These are phyloP conservation scores for Dryas drummondii DNA, from an alignment of 306 rosid genomes.

Conservation along the genomic window DNA sequence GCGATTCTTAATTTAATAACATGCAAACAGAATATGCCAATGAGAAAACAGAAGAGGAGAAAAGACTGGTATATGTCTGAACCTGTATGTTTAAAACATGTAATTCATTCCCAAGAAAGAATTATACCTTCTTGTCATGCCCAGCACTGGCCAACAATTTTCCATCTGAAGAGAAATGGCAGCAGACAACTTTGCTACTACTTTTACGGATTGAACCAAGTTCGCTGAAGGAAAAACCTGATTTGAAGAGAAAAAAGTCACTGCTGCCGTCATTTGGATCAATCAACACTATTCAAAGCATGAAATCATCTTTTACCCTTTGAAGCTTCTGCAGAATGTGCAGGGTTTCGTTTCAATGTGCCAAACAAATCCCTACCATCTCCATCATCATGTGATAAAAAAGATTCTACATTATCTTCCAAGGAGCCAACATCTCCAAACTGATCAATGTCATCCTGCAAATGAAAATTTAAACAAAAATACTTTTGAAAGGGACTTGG, in stretches of 20 bases:
- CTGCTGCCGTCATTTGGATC: conserved; percentile 23
- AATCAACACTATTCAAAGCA: conserved; percentile 24
- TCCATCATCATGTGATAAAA: conserved; percentile 82
- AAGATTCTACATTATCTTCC: conserved; percentile 90
- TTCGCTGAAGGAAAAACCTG: conserved; percentile 81
- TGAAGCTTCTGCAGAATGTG: conserved; percentile 76
- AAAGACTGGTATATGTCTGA: neutral
- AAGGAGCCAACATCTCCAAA: conserved; percentile 92
- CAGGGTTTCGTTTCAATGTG: conserved; percentile 70
- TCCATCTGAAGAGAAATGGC: conserved; percentile 98
- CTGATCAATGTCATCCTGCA: conserved; percentile 88
- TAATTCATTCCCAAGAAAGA: conserved; percentile 29
- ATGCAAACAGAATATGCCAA: conserved; percentile 2
- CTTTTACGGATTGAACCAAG: conserved; percentile 78
- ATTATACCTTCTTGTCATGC: conserved; percentile 90
- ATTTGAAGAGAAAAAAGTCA: conserved; percentile 29
- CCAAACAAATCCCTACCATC: conserved; percentile 93
- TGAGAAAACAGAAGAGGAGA: neutral
- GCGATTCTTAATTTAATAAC: no score
- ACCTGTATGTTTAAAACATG: neutral
- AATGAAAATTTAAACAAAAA: conserved; percentile 6
- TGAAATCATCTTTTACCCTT: conserved; percentile 57
- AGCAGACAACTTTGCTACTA: conserved; percentile 81
- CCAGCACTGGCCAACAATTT: conserved; percentile 94
- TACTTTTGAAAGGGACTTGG: neutral